Base-by-base conservation (phyloP, 202 grass and related monocot genomes). In the Brachypodium distachyon region DNA sequence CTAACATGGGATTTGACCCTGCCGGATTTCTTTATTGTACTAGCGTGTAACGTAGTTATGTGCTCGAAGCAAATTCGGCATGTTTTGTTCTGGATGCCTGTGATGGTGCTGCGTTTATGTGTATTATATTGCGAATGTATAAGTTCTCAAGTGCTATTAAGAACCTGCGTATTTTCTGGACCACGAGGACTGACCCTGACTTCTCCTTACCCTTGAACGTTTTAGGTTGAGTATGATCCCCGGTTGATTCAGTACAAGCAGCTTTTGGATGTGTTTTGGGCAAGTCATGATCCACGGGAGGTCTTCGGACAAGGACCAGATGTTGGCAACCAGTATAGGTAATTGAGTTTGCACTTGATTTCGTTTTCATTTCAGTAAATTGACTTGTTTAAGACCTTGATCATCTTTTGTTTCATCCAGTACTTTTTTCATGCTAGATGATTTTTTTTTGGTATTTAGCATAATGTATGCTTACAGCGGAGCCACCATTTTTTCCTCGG, bases 251-350 rank as follows among this genome's bases (percentile, higher is more conserved):
- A 95, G 13, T 98, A 92, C 85, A 92, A 70, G 56, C 81, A 95
- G 47, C 87, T 98, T 74, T 74, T 98, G 70, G 89, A 95, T 62
- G 82, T 95, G 25, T 98, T 98, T n/a, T 98, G 95, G 95, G 76
- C 82, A 72, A 95, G 83, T 71, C 95, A 98, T 31, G 95, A 98
- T 87, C 73, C 91, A 3, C 80, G 89, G 73, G 91, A 98, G 79
- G 91, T 93, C 44, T 95, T 99, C 46, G 96, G 96, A n/a, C 96
- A 99, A 88, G 96, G 96, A 42, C 96, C 96, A 26, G 96, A 99
- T 85, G 96, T 99, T 59, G 96, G 96, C 25, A 90, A 90, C 59
- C 96, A 99, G 41, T 99, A 99, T 18, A 95, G 96, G 96, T 95
- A 59, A 67, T 66, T 67, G 38, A 48, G 12, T 31, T 49, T 71